A percentile compares a stretch with the other conserved stretches of the same genome.
Conservation (phyloP, 2,329 filamentous ascomycete species). For the Aspergillus luchuensis region DNA sequence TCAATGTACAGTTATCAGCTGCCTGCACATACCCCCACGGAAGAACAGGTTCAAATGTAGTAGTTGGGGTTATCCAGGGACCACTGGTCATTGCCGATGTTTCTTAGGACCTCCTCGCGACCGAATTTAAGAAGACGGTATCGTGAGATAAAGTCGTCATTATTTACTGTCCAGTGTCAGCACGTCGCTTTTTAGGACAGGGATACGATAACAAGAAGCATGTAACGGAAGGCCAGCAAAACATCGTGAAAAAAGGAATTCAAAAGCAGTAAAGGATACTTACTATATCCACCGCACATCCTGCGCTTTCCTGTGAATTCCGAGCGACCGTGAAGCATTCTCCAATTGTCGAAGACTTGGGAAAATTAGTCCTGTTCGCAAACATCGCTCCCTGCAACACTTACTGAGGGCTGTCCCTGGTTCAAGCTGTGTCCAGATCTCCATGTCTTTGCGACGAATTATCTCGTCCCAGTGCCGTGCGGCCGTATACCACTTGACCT, state of each 20-base stretch:
- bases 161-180: conserved; percentile 60
- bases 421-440: conserved; percentile 78
- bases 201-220: background rate
- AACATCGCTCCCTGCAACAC: conserved; percentile 32
- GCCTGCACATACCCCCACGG: background rate
- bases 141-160: conserved; percentile 77
- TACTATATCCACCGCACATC: conserved; percentile 89
- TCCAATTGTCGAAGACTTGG: conserved; percentile 92
- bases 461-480: conserved; percentile 74
- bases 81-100: conserved; percentile 29
- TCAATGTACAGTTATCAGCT: background rate
- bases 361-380: conserved; percentile 12
- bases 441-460: conserved; percentile 63
- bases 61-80: conserved; percentile 14
- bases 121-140: conserved; percentile 71
- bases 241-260: background rate
- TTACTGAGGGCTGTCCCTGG: conserved; percentile 77
- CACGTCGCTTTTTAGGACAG: background rate
- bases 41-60: conserved; percentile 12
- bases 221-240: background rate
- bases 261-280: conserved; percentile 41
- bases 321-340: conserved; percentile 83
- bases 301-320: conserved; percentile 81
- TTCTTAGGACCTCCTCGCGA: conserved; percentile 36
- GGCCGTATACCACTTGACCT: conserved; percentile 74